A percentile compares a stretch with the other conserved stretches of the same genome.
These are phyloP conservation scores for Didymella sp. DNA, from an alignment of 2,329 filamentous ascomycete genomes.

Conservation along the genomic window DNA sequence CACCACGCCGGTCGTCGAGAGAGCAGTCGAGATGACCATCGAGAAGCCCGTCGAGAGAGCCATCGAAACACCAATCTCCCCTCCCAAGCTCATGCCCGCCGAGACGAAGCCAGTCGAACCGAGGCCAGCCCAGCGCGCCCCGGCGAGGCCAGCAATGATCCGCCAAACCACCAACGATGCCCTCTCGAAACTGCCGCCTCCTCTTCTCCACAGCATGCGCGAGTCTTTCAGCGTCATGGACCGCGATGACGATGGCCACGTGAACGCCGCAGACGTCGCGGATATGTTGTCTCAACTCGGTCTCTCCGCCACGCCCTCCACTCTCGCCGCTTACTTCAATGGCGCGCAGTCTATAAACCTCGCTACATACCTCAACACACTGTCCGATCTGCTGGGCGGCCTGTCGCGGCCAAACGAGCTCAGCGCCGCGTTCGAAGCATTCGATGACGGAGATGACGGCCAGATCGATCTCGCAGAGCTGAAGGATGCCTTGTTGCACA, in stretches of 20 bases:
- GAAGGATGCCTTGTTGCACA: constrained; percentile 81
- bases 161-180: constrained; percentile 39
- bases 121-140: constrained; percentile 9
- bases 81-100: not conserved
- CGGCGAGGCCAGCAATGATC: constrained; percentile 35
- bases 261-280: constrained; percentile 82
- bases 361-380: constrained; percentile 81
- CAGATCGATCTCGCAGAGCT: constrained; percentile 86
- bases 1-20: constrained; percentile 21
- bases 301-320: constrained; percentile 72
- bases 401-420: constrained; percentile 82
- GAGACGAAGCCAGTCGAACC: not conserved
- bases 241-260: constrained; percentile 81
- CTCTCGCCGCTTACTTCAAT: constrained; percentile 82
- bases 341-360: constrained; percentile 77
- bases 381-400: constrained; percentile 75
- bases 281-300: constrained; percentile 89
- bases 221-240: constrained; percentile 95
- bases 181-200: constrained; percentile 76
- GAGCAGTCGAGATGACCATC: constrained; percentile 18
- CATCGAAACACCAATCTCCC: not conserved
- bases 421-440: constrained; percentile 88
- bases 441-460: constrained; percentile 94
- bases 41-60: constrained; percentile 19
- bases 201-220: constrained; percentile 84